Percentiles rank a stretch among this genome's conserved stretches.
Evolutionary conservation across 2,329 filamentous ascomycete genomes (phyloP).

Genomic region (Lizonia empirigonia): DNA sequence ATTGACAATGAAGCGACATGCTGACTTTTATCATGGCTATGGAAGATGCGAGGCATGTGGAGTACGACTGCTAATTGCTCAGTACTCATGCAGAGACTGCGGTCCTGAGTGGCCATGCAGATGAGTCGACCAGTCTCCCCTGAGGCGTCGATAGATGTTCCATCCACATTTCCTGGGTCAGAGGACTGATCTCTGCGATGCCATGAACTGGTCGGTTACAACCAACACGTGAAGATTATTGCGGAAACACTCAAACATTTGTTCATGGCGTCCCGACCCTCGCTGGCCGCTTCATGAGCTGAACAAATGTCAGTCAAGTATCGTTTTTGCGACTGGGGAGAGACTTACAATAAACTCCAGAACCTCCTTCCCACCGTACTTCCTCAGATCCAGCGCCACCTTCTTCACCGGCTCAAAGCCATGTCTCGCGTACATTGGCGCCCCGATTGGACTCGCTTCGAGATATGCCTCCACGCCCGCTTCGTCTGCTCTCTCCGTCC

Average conservation of each 20-base stretch:
- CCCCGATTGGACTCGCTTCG: conserved; percentile 42
- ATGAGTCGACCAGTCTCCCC: neutral
- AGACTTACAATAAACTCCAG: conserved; percentile 39
- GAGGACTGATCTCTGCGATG: neutral
- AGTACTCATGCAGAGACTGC: no score
- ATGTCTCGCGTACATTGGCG: conserved; percentile 41
- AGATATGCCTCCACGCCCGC: conserved; percentile 39
- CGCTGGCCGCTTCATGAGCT: conserved; percentile 26
- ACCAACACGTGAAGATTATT: neutral
- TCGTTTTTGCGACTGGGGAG: neutral
- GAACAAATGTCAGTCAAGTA: neutral
- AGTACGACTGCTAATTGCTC: no score
- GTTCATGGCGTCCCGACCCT: conserved; percentile 7
- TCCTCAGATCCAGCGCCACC: conserved; percentile 39
- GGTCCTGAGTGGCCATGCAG: no score
- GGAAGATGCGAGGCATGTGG: no score
- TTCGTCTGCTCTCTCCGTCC: conserved; percentile 40
- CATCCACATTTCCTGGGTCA: neutral
- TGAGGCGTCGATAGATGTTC: neutral
- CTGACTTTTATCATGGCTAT: no score
- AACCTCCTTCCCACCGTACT: conserved; percentile 34
- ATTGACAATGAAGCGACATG: no score
- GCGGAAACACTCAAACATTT: neutral
- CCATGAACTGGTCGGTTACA: neutral
- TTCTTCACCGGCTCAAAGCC: conserved; percentile 37